Base-by-base conservation (phyloP, 108 stramenopile genomes). In the Cyclotella sp. region DNA sequence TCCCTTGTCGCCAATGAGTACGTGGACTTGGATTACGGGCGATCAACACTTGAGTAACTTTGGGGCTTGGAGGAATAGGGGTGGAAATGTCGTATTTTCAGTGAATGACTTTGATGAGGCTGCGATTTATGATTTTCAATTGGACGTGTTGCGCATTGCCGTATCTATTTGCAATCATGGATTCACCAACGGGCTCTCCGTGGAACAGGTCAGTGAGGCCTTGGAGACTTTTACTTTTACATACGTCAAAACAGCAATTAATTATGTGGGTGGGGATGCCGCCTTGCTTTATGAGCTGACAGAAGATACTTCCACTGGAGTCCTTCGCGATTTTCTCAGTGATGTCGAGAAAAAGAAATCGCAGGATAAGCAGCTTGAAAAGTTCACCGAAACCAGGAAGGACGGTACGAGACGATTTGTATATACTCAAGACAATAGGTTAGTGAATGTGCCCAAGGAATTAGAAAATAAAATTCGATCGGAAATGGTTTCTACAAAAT, bases 71-170 rank as follows among this genome's bases (percentile, higher is more conserved):
- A 54, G 66, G 52, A 88, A 88, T 74, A 72, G 87, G 18, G 73
- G 68, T 9, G 84, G 84, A 7, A 84, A 90, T 13, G 86, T 90
- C 11, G 87, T 90, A 10, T 88, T 83, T 53, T 84, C 83, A 0
- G 84, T 90, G 21, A 90, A 88, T 83, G 89, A 90, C 70, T 90
- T 90, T 77, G 89, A 90, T 58, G 84, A 89, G 55, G 87, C 83
- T 0, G 87, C 87, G 19, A 88, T 90, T 49, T 90, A 80, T 71
- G 87, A 90, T 64, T 90, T 90, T 74, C 87, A 86, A 43, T 41
- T 88, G 12, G 89, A 90, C 60, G 86, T 90, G 8, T 51, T 88
- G 19, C 85, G 89, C 1, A 73, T 86, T 42, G 86, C 87, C 13
- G 89, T 90, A 0, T 85, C 84, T 18, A 78, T 88, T 43, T 82